Conservation (phyloP, 2,329 filamentous ascomycete species). For the Cryphonectria radicalis region DNA sequence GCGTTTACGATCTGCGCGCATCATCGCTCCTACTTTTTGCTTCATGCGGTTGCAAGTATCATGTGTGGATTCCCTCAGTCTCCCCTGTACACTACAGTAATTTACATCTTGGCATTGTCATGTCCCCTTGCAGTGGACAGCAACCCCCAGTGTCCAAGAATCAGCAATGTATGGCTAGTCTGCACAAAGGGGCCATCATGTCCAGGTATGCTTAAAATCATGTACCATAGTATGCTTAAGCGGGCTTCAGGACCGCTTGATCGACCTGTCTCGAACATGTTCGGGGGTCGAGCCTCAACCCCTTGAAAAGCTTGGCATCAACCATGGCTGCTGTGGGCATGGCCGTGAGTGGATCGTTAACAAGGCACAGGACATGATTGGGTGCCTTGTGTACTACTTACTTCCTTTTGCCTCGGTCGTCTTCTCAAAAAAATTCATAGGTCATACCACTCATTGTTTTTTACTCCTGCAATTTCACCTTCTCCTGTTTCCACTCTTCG, state of each 20-base stretch:
- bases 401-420: background rate
- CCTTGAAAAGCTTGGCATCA: background rate
- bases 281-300: background rate
- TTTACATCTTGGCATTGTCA: background rate
- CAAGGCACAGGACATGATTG: background rate
- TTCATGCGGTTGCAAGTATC: background rate
- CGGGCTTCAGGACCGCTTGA: conserved; percentile 1
- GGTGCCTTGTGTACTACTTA: background rate
- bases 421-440: background rate
- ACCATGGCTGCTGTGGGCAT: background rate
- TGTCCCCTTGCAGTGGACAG: background rate
- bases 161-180: background rate
- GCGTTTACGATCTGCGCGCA: background rate
- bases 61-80: background rate
- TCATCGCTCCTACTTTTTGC: background rate
- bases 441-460: background rate
- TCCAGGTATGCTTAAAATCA: background rate
- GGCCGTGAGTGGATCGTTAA: background rate
- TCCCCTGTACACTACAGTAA: too few species aligned
- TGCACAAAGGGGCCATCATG: background rate
- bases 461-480: background rate
- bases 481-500: background rate
- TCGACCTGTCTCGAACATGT: background rate
- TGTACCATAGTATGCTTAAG: background rate
- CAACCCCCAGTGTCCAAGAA: background rate